Conservation (phyloP, 495 filamentous ascomycete species). For the Daldinia decipiens region DNA sequence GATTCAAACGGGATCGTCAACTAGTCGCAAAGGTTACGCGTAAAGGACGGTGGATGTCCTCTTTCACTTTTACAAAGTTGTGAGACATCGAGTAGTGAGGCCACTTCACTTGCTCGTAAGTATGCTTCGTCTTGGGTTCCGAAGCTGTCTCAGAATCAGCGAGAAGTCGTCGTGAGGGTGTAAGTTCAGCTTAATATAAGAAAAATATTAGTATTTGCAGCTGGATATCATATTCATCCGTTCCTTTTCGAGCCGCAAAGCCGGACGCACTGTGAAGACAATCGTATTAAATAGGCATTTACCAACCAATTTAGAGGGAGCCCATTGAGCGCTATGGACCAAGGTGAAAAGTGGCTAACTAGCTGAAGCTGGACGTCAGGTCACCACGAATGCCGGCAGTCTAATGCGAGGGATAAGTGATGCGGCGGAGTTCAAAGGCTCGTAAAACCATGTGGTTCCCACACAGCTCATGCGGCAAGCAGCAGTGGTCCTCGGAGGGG, state of each 20-base stretch:
- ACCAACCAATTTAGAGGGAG: slow-evolving; percentile 34
- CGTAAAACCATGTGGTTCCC: slow-evolving; percentile 39
- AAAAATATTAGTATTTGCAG: slow-evolving; percentile 16
- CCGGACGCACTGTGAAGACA: slow-evolving; percentile 23
- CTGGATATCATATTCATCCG: slow-evolving; percentile 33
- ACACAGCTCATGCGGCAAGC: slow-evolving; percentile 35
- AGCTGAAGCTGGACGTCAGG: slow-evolving; percentile 17
- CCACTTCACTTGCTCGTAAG: slow-evolving; percentile 32
- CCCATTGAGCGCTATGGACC: slow-evolving; percentile 22
- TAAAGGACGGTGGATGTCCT: slow-evolving; percentile 38
- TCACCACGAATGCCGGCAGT: slow-evolving; percentile 30
- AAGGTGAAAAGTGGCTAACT: slow-evolving; percentile 19
- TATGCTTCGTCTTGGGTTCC: slow-evolving; percentile 30
- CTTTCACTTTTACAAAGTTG: slow-evolving; percentile 41
- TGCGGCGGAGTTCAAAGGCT: slow-evolving; percentile 32
- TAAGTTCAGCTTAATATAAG: slow-evolving; percentile 11
- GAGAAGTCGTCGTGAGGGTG: slow-evolving; percentile 13
- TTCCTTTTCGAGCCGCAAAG: slow-evolving; percentile 42
- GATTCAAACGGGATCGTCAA: slow-evolving; percentile 40
- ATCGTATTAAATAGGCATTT: slow-evolving; percentile 23
- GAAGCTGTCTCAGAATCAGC: slow-evolving; percentile 39
- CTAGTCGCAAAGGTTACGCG: slow-evolving; percentile 31
- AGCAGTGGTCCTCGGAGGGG: slow-evolving; percentile 37
- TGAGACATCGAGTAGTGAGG: slow-evolving; percentile 42
- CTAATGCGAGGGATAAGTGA: slow-evolving; percentile 37